Base-by-base conservation (phyloP, 1,284 basidiomycete genomes). In the Moesziomyces parantarcticus region DNA sequence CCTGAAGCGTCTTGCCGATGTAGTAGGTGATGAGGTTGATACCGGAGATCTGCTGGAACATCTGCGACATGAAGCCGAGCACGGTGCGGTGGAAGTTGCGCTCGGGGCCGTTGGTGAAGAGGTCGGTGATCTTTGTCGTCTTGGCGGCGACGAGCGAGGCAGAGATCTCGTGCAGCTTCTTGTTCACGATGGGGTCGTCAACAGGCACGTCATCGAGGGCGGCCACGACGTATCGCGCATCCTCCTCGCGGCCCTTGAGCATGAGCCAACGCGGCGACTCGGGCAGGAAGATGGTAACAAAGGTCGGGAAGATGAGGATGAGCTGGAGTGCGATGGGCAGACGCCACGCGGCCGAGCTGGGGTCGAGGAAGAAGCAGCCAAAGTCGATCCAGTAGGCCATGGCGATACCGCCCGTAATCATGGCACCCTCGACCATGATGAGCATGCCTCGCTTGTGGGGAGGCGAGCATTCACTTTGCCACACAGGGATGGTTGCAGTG, bases 11-110 rank as follows among this genome's bases (percentile, higher is more conserved):
- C 36, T 79, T 73, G n/a, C 77, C 80, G 29, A 79, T 79, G 64
- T 82, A 82, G 62, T 83, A 80, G n/a, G 80, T 82, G 63, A 79
- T 75, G 41, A 81, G 65, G 58, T 81, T 81, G 58, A 82, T 81
- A 67, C 79, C 77, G 18, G 69, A 67, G 39, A 81, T 78, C 64
- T 83, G 81, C 72, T 83, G 81, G 75, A 79, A 80, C 80, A 80
- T 80, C 48, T 83, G 81, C 50, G 69, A 73, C 16, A 78, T 52
- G 52, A 82, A 80, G 21, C 75, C 81, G 21, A 83, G 78, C 0
- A 58, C 52, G 20, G 77, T 76, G 9, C 81, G 75, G 64, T 83
- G 81, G 66, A 83, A 80, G 69, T 83, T 79, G 56, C 78, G 73
- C 46, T 79, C 75, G 20, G 70, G 55, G n/a, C 80, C 80, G 52